Conservation (phyloP, 345 rosid genomes). For the Fremontodendron californicum region DNA sequence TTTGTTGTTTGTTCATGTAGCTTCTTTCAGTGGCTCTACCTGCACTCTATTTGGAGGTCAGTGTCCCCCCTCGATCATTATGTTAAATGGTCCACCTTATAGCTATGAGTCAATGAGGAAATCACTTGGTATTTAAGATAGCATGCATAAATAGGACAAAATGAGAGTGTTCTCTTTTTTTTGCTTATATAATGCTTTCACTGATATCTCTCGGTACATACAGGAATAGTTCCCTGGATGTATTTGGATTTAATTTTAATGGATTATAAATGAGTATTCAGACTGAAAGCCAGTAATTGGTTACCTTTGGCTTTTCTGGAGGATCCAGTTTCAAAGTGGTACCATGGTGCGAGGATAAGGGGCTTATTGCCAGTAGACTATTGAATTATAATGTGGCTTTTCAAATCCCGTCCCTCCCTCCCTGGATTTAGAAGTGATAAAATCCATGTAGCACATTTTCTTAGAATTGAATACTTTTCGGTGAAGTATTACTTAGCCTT, state of each 20-base stretch:
- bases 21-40: background rate
- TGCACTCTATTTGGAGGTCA: background rate
- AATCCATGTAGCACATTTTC: background rate
- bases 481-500: background rate
- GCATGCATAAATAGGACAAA: background rate
- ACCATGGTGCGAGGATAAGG: background rate
- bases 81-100: background rate
- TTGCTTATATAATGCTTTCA: background rate
- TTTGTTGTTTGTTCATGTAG: background rate
- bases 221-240: background rate
- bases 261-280: background rate
- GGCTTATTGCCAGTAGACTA: background rate
- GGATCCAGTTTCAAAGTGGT: background rate
- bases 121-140: background rate
- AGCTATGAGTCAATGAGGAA: background rate
- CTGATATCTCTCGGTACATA: background rate
- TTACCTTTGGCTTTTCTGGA: background rate
- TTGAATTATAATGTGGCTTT: background rate
- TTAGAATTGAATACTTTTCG: background rate
- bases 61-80: background rate
- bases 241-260: background rate
- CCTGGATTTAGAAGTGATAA: background rate
- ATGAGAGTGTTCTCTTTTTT: background rate
- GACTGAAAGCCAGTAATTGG: background rate
- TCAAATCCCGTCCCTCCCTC: background rate